A percentile compares a stretch with the other conserved stretches of the same genome.
Conservation (phyloP, 2,329 filamentous ascomycete genomes). For the Monilinia fructicola region DNA sequence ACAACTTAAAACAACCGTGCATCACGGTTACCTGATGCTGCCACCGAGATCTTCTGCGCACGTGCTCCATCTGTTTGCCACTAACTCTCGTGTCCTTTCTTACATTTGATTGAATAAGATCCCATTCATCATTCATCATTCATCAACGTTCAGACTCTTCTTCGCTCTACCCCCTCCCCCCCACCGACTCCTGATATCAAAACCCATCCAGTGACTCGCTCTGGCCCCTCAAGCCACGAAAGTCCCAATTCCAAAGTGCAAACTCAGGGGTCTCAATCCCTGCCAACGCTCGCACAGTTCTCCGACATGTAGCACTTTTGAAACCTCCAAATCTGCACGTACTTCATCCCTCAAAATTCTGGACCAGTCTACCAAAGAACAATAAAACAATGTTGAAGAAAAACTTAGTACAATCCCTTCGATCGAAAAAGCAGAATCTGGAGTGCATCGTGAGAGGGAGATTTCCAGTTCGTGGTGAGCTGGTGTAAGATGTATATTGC, state of each 20-base stretch:
- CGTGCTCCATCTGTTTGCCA: neutral
- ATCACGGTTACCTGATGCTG: neutral
- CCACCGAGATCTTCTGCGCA: neutral
- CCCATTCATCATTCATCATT: too few species aligned
- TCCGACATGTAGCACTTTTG: constrained; percentile 5
- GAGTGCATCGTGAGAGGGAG: neutral
- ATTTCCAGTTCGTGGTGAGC: neutral
- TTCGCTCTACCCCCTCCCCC: neutral
- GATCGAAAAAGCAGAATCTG: neutral
- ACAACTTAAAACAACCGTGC: neutral
- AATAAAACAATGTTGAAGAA: neutral
- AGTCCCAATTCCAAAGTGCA: neutral
- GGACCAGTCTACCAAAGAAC: neutral
- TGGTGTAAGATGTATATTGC: neutral
- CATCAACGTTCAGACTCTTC: neutral
- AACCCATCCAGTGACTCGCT: neutral
- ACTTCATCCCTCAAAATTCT: too few species aligned
- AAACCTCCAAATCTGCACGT: neutral
- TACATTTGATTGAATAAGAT: neutral
- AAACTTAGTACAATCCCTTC: neutral
- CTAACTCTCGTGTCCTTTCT: too few species aligned
- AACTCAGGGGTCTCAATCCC: constrained; percentile 15
- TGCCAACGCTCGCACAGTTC: constrained; percentile 5
- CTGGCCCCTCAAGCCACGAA: neutral
- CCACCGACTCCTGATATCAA: neutral